Evolutionary conservation across 1,139 yeast species (phyloP).

Genomic region (Yamadazyma atlantica): DNA sequence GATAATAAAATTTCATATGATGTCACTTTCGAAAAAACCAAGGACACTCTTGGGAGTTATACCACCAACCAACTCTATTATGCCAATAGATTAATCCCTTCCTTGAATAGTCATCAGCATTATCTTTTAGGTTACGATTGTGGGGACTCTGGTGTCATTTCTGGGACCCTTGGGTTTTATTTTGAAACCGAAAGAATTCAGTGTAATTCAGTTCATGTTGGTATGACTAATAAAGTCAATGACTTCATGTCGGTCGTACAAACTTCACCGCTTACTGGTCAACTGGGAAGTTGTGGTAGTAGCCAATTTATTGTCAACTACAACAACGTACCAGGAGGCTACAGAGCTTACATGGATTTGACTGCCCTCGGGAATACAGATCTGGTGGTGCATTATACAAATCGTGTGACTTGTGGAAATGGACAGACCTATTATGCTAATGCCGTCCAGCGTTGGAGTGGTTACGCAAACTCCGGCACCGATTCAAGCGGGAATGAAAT

Average conservation of each 20-base stretch:
- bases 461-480: slow-evolving; percentile 13
- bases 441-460: slow-evolving; percentile 7
- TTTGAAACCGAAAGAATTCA: slow-evolving; percentile 16
- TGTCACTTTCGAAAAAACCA: slow-evolving; percentile 9
- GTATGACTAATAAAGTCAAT: slow-evolving; percentile 22
- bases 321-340: slow-evolving; percentile 29
- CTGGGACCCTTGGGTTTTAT: slow-evolving; percentile 24
- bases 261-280: slow-evolving; percentile 6
- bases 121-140: slow-evolving; percentile 23
- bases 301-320: slow-evolving; percentile 15
- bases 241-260: slow-evolving; percentile 18
- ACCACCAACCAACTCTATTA: neutral
- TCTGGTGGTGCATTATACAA: slow-evolving; percentile 6
- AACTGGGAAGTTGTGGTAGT: neutral
- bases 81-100: slow-evolving; percentile 16
- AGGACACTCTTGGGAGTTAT: neutral
- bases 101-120: slow-evolving; percentile 17
- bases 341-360: slow-evolving; percentile 27
- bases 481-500: slow-evolving; percentile 23
- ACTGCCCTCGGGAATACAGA: neutral
- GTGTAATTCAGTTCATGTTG: slow-evolving; percentile 21
- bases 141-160: slow-evolving; percentile 19
- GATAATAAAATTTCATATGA: slow-evolving; percentile 17
- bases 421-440: slow-evolving; percentile 1
- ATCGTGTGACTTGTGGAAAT: slow-evolving; percentile 10